Conservation (phyloP, 768 basidiomycete genomes). For the Mycena crocata region DNA sequence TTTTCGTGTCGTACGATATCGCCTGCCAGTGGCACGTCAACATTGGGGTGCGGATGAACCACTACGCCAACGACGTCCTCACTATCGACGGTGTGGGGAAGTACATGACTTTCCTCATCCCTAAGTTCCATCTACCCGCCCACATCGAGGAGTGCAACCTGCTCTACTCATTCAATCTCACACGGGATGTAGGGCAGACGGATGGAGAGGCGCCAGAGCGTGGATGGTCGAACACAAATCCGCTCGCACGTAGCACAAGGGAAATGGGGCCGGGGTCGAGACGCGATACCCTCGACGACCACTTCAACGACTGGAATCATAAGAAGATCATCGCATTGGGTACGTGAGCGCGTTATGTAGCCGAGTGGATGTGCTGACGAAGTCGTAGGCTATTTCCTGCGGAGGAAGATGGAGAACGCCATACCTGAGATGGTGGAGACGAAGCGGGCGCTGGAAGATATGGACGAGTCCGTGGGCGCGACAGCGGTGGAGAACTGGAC, state of each 20-base stretch:
- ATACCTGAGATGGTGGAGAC: slow-evolving; percentile 3
- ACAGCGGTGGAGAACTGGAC: slow-evolving; percentile 12
- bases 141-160: slow-evolving; percentile 41
- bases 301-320: slow-evolving; percentile 29
- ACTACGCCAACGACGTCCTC: not conserved
- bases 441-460: not conserved
- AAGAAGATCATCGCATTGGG: slow-evolving; percentile 14
- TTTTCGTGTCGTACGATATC: slow-evolving; percentile 44
- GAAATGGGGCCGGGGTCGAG: slow-evolving; percentile 46
- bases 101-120: slow-evolving; percentile 26
- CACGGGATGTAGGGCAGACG: too few relatives aligned
- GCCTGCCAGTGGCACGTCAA: slow-evolving; percentile 42
- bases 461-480: not conserved
- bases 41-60: slow-evolving; percentile 21
- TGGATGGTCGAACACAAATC: slow-evolving; percentile 43
- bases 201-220: too few relatives aligned
- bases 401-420: not conserved
- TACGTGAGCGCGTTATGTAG: not conserved
- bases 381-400: not conserved
- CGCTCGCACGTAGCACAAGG: slow-evolving; percentile 37
- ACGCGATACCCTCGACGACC: slow-evolving; percentile 44
- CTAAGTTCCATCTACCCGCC: slow-evolving; percentile 47
- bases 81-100: not conserved
- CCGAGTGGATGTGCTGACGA: not conserved
- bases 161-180: slow-evolving; percentile 44